Percentiles rank a stretch among this genome's conserved stretches.
These are phyloP conservation scores for Chaetoscypha palmicola DNA, from an alignment of 2,329 filamentous ascomycete genomes.

Conservation along the genomic window DNA sequence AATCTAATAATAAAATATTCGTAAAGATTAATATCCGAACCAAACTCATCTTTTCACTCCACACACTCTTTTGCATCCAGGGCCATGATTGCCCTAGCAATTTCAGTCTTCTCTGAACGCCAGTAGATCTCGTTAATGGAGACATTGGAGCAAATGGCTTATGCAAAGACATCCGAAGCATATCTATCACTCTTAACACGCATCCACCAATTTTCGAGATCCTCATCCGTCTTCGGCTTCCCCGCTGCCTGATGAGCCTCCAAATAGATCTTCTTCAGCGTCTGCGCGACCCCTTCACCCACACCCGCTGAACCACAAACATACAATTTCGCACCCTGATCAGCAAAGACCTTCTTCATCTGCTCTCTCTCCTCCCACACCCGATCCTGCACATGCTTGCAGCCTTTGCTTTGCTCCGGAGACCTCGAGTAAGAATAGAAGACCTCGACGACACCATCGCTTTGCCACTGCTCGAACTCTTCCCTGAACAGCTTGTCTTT, in stretches of 20 bases:
- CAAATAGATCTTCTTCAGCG: slow-evolving; percentile 36
- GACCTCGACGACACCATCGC: slow-evolving; percentile 20
- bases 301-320: slow-evolving; percentile 30
- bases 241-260: slow-evolving; percentile 33
- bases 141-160: too few species aligned
- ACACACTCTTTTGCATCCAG: background rate
- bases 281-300: slow-evolving; percentile 38
- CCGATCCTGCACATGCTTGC: slow-evolving; percentile 24
- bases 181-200: slow-evolving; percentile 39
- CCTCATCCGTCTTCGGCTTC: slow-evolving; percentile 32
- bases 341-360: slow-evolving; percentile 21
- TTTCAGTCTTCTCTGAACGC: background rate
- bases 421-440: slow-evolving; percentile 22
- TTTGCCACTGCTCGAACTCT: slow-evolving; percentile 22
- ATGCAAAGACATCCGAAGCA: slow-evolving; percentile 39
- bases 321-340: slow-evolving; percentile 23
- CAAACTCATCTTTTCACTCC: background rate
- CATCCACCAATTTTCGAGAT: slow-evolving; percentile 39
- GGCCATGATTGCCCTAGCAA: background rate
- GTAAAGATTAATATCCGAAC: background rate
- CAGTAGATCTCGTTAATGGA: too few species aligned
- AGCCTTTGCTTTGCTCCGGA: slow-evolving; percentile 19
- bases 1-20: background rate
- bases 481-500: slow-evolving; percentile 20
- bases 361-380: slow-evolving; percentile 23